Evolutionary conservation across 2,329 filamentous ascomycete genomes (phyloP), one percentile per base, ranked within the genome.

Genomic region (Rhynchosporium secalis): DNA sequence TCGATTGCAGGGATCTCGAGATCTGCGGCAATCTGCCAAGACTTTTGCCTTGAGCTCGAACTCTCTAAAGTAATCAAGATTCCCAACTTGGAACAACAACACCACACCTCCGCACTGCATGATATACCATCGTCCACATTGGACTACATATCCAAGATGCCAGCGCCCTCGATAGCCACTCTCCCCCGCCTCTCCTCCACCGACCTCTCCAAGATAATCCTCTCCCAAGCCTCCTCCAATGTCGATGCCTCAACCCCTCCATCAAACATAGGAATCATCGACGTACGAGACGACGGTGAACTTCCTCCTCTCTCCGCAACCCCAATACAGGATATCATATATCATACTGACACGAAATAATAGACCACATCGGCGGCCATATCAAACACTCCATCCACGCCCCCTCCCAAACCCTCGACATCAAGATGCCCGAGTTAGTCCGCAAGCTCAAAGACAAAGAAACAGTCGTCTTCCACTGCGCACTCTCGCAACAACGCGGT

Each of bases 381-480:
- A 97, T 98, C 76, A 81, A 82, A 63, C 85, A 86, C 63, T 90
- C 88, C 40, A 85, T 83, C 57, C 91, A 96, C 80, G 82, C 91
- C 12, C 92, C 95, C 0, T 89, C 85, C 56, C 78, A 78, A 51
- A 84, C 86, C 20, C 83, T 98, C 55, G 91, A 96, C 71, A 84
- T 85, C 73, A 86, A 83, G 68, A 85, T 95, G 75, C 90, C 93
- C 0, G 91, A 92, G 66, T 85, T 99, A n/a, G 81, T 96, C 12
- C 86, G 91, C 61, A 86, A 83, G 48, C 83, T 97, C 54, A 80
- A 86, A 67, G 86, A 88, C 72, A 92, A 92, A 75, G 85, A 95
- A 61, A 88, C 83, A 10, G 92, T 99, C 13, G 85, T 99, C 1
- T 99, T 99, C 76, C 95, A 99, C 78, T 99, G 95, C 77, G 90